Evolutionary conservation across 306 rosid species (phyloP), one percentile per base, ranked within the genome.

Genomic region (Castanea mollissima): DNA sequence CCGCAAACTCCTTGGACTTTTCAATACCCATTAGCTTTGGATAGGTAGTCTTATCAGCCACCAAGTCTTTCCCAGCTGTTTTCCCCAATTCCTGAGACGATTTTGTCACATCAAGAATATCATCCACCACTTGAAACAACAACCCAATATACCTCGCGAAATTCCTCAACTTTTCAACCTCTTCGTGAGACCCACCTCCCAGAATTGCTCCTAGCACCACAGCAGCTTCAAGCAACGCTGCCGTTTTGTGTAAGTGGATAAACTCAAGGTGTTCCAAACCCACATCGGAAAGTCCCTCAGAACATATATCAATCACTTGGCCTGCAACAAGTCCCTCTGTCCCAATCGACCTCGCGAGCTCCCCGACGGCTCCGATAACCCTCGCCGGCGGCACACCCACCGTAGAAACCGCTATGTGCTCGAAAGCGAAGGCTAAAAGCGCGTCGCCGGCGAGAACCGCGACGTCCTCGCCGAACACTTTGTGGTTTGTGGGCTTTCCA

Each of bases 91-190:
- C 96, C 78, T 86, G 71, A 0, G 97, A 93, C 2, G 96, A 86
- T 35, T 89, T 91, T 0, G 97, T 93, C 27, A 93, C 89, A 77
- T 93, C 97, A 2, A 93, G 92, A 63, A 93, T 91, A 74, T 93
- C 97, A 75, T 93, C 97, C 49, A 93, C 97, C 18, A 93, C 96
- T 78, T 93, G 97, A 81, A 89, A 91, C 86, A 93, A 46, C 81
- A 93, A 14, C 0, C 96, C 97, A 23, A 93, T 88, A 65, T 74
- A 65, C 85, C 90, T 83, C 0, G 97, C 97, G 54, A 86, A 92
- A 20, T 77, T 85, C 78, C 97, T 79, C 18, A 92, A 71, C 54
- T 51, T 84, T 23, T 91, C 97, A 19, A 89, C 63, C 5, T 91
- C 87, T 0, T 83, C 81, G 2, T 89, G 86, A 0, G 87, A 55